Evolutionary conservation across 1,284 basidiomycete genomes (phyloP).

Genomic region (Bjerkandera adusta): DNA sequence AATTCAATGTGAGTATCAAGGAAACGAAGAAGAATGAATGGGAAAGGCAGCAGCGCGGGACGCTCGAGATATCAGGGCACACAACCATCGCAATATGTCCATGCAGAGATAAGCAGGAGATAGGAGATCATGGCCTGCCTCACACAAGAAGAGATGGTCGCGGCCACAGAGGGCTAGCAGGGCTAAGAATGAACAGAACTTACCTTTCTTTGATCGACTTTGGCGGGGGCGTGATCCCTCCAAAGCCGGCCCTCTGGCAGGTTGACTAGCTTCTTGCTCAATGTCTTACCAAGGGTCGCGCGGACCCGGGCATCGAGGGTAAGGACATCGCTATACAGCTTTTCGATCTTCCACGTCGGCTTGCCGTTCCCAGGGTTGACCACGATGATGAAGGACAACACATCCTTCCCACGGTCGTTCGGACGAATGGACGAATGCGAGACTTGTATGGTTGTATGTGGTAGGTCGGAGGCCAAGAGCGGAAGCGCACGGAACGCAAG

Average conservation of each 20-base stretch:
- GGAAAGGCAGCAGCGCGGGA: no score
- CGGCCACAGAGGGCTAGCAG: background rate
- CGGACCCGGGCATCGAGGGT: slow-evolving; percentile 75
- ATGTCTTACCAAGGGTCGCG: slow-evolving; percentile 62
- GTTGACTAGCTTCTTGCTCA: slow-evolving; percentile 74
- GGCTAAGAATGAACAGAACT: slow-evolving; percentile 27
- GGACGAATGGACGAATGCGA: slow-evolving; percentile 77
- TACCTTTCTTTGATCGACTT: slow-evolving; percentile 93
- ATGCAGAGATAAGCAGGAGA: no score
- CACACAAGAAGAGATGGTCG: background rate
- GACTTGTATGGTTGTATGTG: slow-evolving; percentile 59
- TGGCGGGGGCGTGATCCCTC: slow-evolving; percentile 96
- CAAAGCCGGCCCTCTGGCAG: slow-evolving; percentile 92
- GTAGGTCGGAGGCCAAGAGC: slow-evolving; percentile 65
- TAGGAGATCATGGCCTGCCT: slow-evolving; percentile 8
- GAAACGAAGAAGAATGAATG: background rate
- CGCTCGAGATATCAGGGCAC: no score
- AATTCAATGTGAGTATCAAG: slow-evolving; percentile 8
- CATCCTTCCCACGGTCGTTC: slow-evolving; percentile 86
- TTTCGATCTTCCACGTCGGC: slow-evolving; percentile 88
- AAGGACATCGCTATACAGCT: slow-evolving; percentile 89
- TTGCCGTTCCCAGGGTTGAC: slow-evolving; percentile 66
- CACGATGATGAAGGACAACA: slow-evolving; percentile 77
- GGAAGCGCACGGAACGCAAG: slow-evolving; percentile 65
- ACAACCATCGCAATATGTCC: no score